Conservation (phyloP, 164 flowering plant genomes). For the Annona cherimola region DNA sequence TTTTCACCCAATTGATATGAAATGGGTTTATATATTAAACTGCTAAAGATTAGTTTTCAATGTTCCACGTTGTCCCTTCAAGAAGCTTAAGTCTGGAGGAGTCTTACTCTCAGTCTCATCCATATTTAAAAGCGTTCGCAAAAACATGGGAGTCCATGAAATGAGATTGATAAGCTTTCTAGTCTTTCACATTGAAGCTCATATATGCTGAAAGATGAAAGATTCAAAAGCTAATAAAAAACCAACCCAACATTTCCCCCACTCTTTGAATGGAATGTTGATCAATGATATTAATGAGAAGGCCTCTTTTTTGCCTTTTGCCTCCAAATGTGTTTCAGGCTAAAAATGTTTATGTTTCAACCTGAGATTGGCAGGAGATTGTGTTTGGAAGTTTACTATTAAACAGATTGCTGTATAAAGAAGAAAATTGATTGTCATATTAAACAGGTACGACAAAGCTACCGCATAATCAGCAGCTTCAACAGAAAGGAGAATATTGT, state of each 20-base stretch:
- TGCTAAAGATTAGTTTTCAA: not conserved
- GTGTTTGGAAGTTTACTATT: not conserved
- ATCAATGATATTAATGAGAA: not conserved
- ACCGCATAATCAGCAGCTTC: not conserved
- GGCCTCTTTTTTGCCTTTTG: no score
- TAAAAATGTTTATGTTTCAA: no score
- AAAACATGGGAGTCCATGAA: not conserved
- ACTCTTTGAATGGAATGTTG: no score
- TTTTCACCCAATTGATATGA: not conserved
- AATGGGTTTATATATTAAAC: not conserved
- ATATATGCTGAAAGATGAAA: not conserved
- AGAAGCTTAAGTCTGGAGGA: not conserved
- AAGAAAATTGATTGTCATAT: not conserved
- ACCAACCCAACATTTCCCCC: not conserved
- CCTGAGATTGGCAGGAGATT: no score
- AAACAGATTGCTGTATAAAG: not conserved
- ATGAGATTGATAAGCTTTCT: not conserved
- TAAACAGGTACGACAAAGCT: not conserved
- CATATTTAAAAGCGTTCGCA: not conserved
- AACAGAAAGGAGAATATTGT: not conserved
- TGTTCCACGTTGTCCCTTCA: not conserved
- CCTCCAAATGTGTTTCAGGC: no score
- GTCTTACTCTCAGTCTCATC: not conserved
- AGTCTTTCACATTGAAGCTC: not conserved
- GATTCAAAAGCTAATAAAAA: not conserved